Percentiles rank a stretch among this genome's conserved stretches.
Conservation (phyloP, 73 alveolate species). For the Paramecium octaurelia region DNA sequence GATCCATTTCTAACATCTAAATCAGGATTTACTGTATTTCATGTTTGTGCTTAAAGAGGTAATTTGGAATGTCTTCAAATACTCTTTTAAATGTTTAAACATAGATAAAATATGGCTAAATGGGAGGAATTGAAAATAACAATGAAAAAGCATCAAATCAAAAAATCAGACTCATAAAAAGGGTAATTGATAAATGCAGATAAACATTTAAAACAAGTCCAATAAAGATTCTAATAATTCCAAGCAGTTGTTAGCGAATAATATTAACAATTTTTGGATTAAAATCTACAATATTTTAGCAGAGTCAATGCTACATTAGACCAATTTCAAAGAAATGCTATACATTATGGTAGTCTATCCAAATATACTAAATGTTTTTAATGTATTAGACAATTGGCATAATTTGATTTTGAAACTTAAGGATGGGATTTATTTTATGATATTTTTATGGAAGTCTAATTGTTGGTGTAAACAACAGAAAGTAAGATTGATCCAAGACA, state of each 20-base stretch:
- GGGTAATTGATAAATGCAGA: constrained; percentile 76
- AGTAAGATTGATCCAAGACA: constrained; percentile 76
- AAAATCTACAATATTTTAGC: constrained; percentile 3
- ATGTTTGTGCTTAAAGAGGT: constrained; percentile 53
- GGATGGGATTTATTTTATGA: constrained; percentile 68
- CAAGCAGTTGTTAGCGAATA: constrained; percentile 57
- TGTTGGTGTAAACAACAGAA: constrained; percentile 65
- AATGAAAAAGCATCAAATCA: constrained; percentile 68
- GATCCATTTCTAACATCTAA: constrained; percentile 54
- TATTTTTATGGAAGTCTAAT: constrained; percentile 64
- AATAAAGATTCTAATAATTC: constrained; percentile 68
- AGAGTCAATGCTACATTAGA: constrained; percentile 59
- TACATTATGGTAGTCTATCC: constrained; percentile 76
- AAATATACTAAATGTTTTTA: constrained; percentile 72
- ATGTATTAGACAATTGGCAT: constrained; percentile 59
- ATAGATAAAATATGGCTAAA: background rate
- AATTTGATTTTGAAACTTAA: constrained; percentile 37
- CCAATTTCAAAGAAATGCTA: constrained; percentile 60
- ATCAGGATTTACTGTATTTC: constrained; percentile 51
- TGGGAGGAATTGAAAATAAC: background rate
- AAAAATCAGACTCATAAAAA: constrained; percentile 73
- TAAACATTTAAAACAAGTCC: constrained; percentile 67
- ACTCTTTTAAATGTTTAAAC: background rate
- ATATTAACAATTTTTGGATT: constrained; percentile 57
- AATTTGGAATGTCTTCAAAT: constrained; percentile 29